phyloP scores from a whole-genome alignment of 768 basidiomycete species.

The Lactarius akahatsu region DNA sequence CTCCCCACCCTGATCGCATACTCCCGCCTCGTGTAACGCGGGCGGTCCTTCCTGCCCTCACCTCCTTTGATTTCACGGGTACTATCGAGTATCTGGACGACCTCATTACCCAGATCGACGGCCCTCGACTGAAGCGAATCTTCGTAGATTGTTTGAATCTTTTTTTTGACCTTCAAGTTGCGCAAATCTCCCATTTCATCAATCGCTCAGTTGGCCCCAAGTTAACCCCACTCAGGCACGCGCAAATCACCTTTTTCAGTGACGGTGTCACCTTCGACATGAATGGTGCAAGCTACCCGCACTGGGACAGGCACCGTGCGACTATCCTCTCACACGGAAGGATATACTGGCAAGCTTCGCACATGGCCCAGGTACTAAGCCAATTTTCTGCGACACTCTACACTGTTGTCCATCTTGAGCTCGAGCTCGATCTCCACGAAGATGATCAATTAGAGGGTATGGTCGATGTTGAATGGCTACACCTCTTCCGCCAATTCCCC shows the following conservation, averaged over 20 bases:
- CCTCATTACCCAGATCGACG: background rate
- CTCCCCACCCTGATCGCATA: background rate
- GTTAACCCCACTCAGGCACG: no score
- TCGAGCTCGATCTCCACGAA: no score
- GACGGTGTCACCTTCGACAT: background rate
- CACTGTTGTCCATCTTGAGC: no score
- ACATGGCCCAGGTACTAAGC: no score
- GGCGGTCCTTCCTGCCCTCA: background rate
- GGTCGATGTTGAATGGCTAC: background rate
- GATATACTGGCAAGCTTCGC: no score
- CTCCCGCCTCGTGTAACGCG: background rate
- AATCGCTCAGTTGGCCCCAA: no score
- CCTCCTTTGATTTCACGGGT: background rate
- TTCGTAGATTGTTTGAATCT: background rate
- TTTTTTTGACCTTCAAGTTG: background rate
- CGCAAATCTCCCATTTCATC: no score
- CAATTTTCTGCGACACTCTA: no score
- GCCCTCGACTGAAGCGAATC: background rate
- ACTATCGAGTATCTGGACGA: conserved; percentile 8
- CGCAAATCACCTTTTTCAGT: background rate
- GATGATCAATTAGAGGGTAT: background rate
- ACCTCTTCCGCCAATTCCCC: background rate
- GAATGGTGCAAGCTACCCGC: background rate
- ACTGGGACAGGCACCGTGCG: background rate
- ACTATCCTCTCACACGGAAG: no score